These are phyloP conservation scores for Cymodocea nodosa DNA, from an alignment of 116 monocot genomes.

Conservation along the genomic window DNA sequence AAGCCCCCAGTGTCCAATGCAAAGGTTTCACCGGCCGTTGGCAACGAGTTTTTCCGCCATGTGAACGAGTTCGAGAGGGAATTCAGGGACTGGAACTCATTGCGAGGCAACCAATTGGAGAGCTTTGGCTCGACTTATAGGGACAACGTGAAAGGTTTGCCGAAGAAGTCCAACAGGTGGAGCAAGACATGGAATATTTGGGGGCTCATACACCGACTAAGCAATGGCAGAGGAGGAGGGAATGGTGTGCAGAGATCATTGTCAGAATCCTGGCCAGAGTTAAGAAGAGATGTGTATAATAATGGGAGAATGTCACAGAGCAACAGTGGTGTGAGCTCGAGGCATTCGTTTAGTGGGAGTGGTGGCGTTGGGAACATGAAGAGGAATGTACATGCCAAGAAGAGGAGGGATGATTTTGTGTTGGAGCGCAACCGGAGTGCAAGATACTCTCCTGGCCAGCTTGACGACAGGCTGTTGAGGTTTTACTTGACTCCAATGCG, in stretches of 20 bases:
- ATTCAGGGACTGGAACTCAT: no score
- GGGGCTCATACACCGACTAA: constrained; percentile 55
- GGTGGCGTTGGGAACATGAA: constrained; percentile 28
- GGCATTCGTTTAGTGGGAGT: constrained; percentile 35
- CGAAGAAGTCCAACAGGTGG: constrained; percentile 48
- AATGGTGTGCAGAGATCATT: constrained; percentile 38
- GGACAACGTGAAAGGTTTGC: constrained; percentile 9
- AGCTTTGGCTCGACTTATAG: constrained; percentile 41
- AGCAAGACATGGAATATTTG: constrained; percentile 67
- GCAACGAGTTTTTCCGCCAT: constrained; percentile 33
- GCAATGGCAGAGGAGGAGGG: constrained; percentile 6
- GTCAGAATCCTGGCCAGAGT: constrained; percentile 40
- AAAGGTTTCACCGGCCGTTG: constrained; percentile 26
- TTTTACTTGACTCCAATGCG: constrained; percentile 71
- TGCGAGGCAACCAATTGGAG: constrained; percentile 8
- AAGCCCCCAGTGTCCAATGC: constrained; percentile 21
- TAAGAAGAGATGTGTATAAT: constrained; percentile 2
- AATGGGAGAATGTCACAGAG: constrained; percentile 15
- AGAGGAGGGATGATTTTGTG: constrained; percentile 32
- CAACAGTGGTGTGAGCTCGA: constrained; percentile 57
- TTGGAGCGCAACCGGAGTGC: constrained; percentile 61
- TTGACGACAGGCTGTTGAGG: constrained; percentile 52
- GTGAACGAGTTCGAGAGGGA: no score
- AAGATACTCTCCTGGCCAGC: constrained; percentile 40
- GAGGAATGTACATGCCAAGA: constrained; percentile 14